These are phyloP conservation scores for Ogataea populi-albae DNA, from an alignment of 805 yeast species.

Conservation along the genomic window DNA sequence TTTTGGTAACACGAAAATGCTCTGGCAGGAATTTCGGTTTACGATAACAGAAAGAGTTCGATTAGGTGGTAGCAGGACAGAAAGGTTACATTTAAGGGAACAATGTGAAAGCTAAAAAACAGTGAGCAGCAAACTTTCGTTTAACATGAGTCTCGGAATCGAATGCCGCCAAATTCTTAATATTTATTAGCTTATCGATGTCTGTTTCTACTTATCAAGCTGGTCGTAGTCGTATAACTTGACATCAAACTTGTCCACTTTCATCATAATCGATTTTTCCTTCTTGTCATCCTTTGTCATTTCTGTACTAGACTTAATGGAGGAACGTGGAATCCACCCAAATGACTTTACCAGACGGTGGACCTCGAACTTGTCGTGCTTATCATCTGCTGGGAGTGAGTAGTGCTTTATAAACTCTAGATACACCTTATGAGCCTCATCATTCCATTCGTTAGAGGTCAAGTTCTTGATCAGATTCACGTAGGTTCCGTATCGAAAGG, in stretches of 20 bases:
- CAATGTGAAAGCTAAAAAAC: no score
- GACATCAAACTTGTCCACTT: constrained; percentile 9
- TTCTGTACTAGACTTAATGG: neutral
- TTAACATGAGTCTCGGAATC: no score
- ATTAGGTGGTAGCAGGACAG: no score
- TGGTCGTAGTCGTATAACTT: constrained; percentile 11
- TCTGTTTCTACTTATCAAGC: constrained; percentile 4
- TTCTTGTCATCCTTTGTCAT: neutral
- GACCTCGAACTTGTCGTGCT: constrained; percentile 3
- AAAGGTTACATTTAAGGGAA: no score
- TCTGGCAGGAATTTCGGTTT: no score
- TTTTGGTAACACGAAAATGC: no score
- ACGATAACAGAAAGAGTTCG: no score
- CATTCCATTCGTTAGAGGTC: constrained; percentile 7
- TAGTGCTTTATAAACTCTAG: constrained; percentile 3
- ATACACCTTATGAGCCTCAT: constrained; percentile 8
- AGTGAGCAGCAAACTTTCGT: no score
- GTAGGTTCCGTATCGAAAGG: constrained; percentile 3
- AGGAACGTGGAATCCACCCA: constrained; percentile 9
- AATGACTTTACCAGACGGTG: constrained; percentile 1
- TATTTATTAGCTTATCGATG: no score
- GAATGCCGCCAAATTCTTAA: no score
- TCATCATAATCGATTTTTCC: constrained; percentile 7
- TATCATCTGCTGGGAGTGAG: neutral
- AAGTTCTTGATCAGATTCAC: constrained; percentile 3